Evolutionary conservation across 805 yeast genomes (phyloP).

Genomic region (Candida glaebosa): DNA sequence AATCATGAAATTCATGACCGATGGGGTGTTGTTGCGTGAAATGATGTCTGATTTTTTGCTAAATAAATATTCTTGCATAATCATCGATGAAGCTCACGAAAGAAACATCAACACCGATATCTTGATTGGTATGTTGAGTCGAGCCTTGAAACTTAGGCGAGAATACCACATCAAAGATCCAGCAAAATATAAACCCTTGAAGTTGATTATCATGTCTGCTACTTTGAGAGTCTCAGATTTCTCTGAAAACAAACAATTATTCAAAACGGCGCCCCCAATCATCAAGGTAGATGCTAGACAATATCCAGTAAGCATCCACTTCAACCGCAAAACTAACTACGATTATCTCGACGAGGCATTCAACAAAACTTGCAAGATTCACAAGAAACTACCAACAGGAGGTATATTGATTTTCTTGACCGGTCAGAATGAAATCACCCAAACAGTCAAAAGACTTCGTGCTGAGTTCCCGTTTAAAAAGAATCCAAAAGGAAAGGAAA

Average conservation of each 20-base stretch:
- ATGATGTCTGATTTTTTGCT: constrained; percentile 85
- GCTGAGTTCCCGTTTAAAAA: constrained; percentile 60
- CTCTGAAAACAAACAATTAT: constrained; percentile 72
- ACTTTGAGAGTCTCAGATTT: constrained; percentile 92
- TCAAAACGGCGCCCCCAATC: constrained; percentile 77
- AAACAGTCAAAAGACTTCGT: constrained; percentile 66
- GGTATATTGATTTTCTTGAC: constrained; percentile 90
- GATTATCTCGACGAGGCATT: constrained; percentile 87
- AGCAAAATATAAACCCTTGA: constrained; percentile 54
- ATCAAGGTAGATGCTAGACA: constrained; percentile 90
- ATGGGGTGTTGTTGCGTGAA: constrained; percentile 90
- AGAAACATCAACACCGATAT: constrained; percentile 95
- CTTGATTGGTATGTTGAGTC: constrained; percentile 88
- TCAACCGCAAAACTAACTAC: constrained; percentile 71
- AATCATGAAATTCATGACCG: constrained; percentile 85
- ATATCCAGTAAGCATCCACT: constrained; percentile 89
- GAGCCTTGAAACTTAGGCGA: constrained; percentile 71
- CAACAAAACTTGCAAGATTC: constrained; percentile 82
- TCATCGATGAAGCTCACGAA: constrained; percentile 98
- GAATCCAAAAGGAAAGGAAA: constrained; percentile 15
- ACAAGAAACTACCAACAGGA: constrained; percentile 83
- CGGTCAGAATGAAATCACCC: constrained; percentile 88
- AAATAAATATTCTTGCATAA: constrained; percentile 76
- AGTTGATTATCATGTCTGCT: constrained; percentile 93
- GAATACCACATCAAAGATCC: constrained; percentile 50